These are phyloP conservation scores for Tremella yokohamensis DNA, from an alignment of 768 basidiomycete genomes.

Conservation along the genomic window DNA sequence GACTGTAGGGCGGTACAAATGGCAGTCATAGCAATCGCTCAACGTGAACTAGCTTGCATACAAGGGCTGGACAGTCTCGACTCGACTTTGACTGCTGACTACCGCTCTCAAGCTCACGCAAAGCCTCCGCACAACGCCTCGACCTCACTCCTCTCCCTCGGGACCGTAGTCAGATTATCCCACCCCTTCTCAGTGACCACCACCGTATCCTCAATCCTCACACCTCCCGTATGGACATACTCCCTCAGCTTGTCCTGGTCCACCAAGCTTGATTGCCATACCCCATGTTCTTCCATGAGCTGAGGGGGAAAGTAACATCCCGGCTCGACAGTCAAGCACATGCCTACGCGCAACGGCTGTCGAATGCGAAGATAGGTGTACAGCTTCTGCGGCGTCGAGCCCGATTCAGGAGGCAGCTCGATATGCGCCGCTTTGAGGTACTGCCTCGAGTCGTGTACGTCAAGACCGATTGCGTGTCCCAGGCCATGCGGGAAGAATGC, in stretches of 20 bases:
- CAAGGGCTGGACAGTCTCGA: too few species aligned
- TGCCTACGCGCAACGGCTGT: conserved; percentile 66
- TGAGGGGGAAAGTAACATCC: conserved; percentile 78
- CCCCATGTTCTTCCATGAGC: conserved; percentile 53
- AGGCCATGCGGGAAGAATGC: conserved; percentile 93
- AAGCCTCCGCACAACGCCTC: conserved; percentile 74
- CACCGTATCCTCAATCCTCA: conserved; percentile 90
- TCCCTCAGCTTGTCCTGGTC: conserved; percentile 64
- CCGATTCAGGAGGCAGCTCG: conserved; percentile 40
- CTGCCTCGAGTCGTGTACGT: conserved; percentile 91
- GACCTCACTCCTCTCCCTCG: conserved; percentile 75
- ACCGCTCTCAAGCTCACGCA: not conserved
- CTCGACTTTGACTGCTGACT: too few species aligned
- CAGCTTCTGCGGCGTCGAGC: conserved; percentile 59
- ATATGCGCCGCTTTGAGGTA: conserved; percentile 58
- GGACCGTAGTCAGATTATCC: conserved; percentile 81
- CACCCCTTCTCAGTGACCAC: conserved; percentile 68
- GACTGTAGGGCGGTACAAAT: too few species aligned
- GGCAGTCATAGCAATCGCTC: too few species aligned
- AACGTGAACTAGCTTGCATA: too few species aligned
- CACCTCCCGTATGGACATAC: conserved; percentile 82
- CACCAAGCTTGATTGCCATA: conserved; percentile 56
- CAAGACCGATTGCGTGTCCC: conserved; percentile 80
- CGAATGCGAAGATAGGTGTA: conserved; percentile 77
- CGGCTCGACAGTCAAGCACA: conserved; percentile 92